These are phyloP conservation scores for Blastobotrys illinoisensis DNA, from an alignment of 1,139 yeast species.

Conservation along the genomic window DNA sequence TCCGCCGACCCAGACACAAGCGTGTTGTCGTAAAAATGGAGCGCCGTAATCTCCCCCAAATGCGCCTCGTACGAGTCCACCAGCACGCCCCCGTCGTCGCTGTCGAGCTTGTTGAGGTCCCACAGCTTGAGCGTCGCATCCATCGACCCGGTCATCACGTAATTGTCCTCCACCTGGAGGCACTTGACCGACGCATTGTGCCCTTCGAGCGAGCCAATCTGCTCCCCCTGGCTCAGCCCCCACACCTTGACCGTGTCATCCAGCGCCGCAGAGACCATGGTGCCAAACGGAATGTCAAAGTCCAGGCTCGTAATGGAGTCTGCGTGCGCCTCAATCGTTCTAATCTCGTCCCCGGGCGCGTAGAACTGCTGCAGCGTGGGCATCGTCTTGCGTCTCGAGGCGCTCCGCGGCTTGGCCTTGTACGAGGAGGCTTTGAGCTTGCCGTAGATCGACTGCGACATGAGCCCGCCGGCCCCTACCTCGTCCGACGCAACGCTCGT, in stretches of 20 bases:
- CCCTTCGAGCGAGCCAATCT: constrained; percentile 28
- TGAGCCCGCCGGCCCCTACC: constrained; percentile 15
- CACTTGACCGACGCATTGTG: constrained; percentile 50
- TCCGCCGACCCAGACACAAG: constrained; percentile 56
- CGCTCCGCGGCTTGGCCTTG: constrained; percentile 2
- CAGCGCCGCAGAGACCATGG: constrained; percentile 68
- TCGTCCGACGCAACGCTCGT: background rate
- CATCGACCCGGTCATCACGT: constrained; percentile 56
- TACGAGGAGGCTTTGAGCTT: constrained; percentile 28
- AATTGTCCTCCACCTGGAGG: constrained; percentile 49
- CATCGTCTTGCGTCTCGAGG: constrained; percentile 41
- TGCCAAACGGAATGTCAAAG: constrained; percentile 67
- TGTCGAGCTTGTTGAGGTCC: constrained; percentile 39
- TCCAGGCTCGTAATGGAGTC: constrained; percentile 51
- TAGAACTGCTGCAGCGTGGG: constrained; percentile 60
- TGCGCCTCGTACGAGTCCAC: constrained; percentile 55
- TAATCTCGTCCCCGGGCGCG: constrained; percentile 51
- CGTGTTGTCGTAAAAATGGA: constrained; percentile 46
- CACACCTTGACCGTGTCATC: constrained; percentile 82
- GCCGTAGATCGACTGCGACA: constrained; percentile 39
- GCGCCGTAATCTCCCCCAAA: constrained; percentile 56
- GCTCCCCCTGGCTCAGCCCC: constrained; percentile 58
- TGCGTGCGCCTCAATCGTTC: constrained; percentile 48
- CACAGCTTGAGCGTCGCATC: constrained; percentile 60
- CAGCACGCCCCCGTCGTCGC: constrained; percentile 29